Evolutionary conservation across 2,329 filamentous ascomycete genomes (phyloP).

Genomic region (Karstenula rhodostoma): DNA sequence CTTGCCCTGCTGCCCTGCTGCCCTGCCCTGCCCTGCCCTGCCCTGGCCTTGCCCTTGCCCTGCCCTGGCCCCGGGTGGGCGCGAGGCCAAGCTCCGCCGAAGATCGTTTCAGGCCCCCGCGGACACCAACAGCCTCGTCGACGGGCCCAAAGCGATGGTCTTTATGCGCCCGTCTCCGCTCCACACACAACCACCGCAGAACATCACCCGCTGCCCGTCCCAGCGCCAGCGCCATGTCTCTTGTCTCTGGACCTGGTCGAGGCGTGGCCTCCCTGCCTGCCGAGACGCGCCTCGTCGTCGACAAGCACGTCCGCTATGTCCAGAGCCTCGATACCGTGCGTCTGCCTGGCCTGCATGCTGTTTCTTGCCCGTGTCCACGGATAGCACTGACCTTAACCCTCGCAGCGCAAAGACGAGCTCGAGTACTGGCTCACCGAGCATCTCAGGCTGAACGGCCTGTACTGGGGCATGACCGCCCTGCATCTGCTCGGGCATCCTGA

Average conservation of each 20-base stretch:
- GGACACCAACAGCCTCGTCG: constrained; percentile 16
- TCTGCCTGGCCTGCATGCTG: constrained; percentile 31
- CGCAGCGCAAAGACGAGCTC: constrained; percentile 85
- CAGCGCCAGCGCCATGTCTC: constrained; percentile 58
- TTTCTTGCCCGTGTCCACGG: constrained; percentile 23
- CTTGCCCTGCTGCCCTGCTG: too few relatives aligned
- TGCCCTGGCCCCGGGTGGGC: too few relatives aligned
- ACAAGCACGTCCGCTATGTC: constrained; percentile 89
- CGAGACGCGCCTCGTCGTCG: constrained; percentile 61
- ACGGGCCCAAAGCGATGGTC: background rate
- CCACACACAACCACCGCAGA: constrained; percentile 8
- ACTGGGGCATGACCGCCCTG: constrained; percentile 92
- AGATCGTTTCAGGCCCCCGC: constrained; percentile 27
- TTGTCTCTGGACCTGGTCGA: constrained; percentile 67
- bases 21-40: too few relatives aligned
- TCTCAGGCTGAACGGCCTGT: constrained; percentile 91
- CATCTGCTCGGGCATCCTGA: constrained; percentile 84
- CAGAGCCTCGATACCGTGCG: constrained; percentile 86
- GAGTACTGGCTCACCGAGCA: constrained; percentile 99
- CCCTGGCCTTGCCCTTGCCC: too few relatives aligned
- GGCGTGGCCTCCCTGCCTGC: constrained; percentile 55
- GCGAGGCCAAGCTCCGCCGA: constrained; percentile 24
- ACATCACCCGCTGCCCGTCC: constrained; percentile 5
- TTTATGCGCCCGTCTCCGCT: constrained; percentile 12
- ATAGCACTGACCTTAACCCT: constrained; percentile 53